phyloP scores from a whole-genome alignment of 768 basidiomycete species.

The Collybia mongolica region DNA sequence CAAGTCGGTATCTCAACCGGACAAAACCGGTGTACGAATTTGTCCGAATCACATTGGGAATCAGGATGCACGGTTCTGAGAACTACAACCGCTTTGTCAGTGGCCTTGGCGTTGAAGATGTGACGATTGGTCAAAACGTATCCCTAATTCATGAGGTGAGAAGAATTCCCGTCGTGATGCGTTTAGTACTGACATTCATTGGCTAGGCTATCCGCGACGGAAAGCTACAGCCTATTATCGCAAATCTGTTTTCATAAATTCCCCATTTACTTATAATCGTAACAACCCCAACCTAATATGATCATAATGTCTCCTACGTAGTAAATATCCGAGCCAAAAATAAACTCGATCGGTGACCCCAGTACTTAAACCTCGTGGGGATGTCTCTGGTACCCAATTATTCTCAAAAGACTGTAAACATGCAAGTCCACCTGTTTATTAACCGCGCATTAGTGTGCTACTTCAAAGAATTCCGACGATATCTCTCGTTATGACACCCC shows the following conservation, averaged over 20 bases:
- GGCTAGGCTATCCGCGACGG: conserved; percentile 47
- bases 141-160: conserved; percentile 68
- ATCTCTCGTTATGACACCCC: too few relatives aligned
- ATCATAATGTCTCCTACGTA: too few relatives aligned
- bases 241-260: conserved; percentile 42
- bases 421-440: too few relatives aligned
- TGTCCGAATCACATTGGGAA: conserved; percentile 59
- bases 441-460: too few relatives aligned
- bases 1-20: conserved; percentile 57
- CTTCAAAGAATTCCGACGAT: too few relatives aligned
- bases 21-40: conserved; percentile 70
- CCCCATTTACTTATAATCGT: not conserved
- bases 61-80: conserved; percentile 77
- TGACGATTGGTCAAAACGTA: conserved; percentile 72
- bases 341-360: too few relatives aligned
- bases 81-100: conserved; percentile 49
- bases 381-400: too few relatives aligned
- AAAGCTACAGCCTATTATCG: conserved; percentile 58
- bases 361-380: too few relatives aligned
- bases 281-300: too few relatives aligned
- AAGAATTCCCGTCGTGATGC: conserved; percentile 4
- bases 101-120: conserved; percentile 47
- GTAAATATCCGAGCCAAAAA: too few relatives aligned
- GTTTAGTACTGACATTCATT: conserved; percentile 1
- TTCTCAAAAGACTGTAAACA: too few relatives aligned